A percentile compares a stretch with the other conserved stretches of the same genome.
Evolutionary conservation across 2,329 filamentous ascomycete genomes (phyloP).

Genomic region (Talaromyces sp.): DNA sequence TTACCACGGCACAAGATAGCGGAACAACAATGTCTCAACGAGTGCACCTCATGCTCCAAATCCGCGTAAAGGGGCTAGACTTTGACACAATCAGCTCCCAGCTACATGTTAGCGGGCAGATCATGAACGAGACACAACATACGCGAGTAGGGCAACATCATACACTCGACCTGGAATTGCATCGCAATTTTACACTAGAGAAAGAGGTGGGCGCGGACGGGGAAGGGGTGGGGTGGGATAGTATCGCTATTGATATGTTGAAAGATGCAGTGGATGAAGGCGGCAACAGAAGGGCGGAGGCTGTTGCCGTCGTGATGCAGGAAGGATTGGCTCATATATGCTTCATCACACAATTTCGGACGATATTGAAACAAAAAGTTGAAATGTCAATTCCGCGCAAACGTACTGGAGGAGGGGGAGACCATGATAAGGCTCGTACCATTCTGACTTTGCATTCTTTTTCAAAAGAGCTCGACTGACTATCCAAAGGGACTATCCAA

Average conservation of each 20-base stretch:
- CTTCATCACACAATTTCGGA: conserved; percentile 47
- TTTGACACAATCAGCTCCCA: conserved; percentile 65
- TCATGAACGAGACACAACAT: conserved; percentile 61
- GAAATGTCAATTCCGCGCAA: conserved; percentile 46
- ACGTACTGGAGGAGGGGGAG: conserved; percentile 41
- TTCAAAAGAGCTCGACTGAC: not conserved
- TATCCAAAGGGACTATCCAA: conserved; percentile 57
- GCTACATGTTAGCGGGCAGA: conserved; percentile 63
- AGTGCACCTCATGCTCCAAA: conserved; percentile 60
- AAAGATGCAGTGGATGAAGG: conserved; percentile 68
- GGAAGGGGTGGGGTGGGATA: conserved; percentile 69
- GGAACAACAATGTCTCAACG: conserved; percentile 60
- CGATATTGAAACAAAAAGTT: conserved; percentile 46
- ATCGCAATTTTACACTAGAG: conserved; percentile 80
- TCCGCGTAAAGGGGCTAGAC: conserved; percentile 61
- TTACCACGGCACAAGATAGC: conserved; percentile 55
- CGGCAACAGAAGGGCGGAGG: conserved; percentile 67
- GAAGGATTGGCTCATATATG: conserved; percentile 57
- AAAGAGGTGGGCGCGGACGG: conserved; percentile 58
- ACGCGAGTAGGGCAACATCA: conserved; percentile 64
- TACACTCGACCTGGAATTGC: conserved; percentile 77
- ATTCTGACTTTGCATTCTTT: not conserved
- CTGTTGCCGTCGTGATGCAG: conserved; percentile 90
- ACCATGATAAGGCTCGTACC: conserved; percentile 44
- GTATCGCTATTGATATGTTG: conserved; percentile 72